Conservation (phyloP, 139 green algal genomes). For the Chlamydomonas sp. region DNA sequence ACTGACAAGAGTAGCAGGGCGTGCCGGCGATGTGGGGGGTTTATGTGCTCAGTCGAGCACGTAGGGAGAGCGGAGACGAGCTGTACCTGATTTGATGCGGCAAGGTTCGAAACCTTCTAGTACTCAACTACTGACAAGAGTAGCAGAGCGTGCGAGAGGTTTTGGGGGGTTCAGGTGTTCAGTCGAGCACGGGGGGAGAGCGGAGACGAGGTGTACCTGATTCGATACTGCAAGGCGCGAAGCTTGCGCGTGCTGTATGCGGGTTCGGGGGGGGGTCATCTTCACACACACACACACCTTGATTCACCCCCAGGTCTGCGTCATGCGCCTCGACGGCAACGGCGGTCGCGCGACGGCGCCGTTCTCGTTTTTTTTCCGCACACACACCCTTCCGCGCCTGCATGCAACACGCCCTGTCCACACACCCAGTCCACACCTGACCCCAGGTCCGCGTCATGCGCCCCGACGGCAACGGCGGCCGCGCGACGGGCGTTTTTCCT, state of each 20-base stretch:
- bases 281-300: too few species aligned
- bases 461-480: conserved; percentile 34
- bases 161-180: neutral
- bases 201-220: conserved; percentile 62
- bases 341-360: too few species aligned
- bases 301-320: too few species aligned
- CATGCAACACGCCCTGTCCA: too few species aligned
- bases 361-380: too few species aligned
- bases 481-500: too few species aligned
- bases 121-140: neutral
- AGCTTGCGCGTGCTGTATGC: neutral
- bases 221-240: conserved; percentile 60
- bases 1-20: neutral
- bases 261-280: too few species aligned
- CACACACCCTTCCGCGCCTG: too few species aligned
- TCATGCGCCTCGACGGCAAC: too few species aligned
- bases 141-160: neutral
- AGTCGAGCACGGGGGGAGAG: conserved; percentile 46
- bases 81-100: conserved; percentile 68
- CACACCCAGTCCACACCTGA: too few species aligned
- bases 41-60: neutral
- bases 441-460: conserved; percentile 43
- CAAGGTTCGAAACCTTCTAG: conserved; percentile 33
- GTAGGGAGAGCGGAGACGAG: conserved; percentile 57
- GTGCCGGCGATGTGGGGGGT: neutral